Evolutionary conservation across 768 basidiomycete genomes (phyloP).

Genomic region (Russula dissimulans): DNA sequence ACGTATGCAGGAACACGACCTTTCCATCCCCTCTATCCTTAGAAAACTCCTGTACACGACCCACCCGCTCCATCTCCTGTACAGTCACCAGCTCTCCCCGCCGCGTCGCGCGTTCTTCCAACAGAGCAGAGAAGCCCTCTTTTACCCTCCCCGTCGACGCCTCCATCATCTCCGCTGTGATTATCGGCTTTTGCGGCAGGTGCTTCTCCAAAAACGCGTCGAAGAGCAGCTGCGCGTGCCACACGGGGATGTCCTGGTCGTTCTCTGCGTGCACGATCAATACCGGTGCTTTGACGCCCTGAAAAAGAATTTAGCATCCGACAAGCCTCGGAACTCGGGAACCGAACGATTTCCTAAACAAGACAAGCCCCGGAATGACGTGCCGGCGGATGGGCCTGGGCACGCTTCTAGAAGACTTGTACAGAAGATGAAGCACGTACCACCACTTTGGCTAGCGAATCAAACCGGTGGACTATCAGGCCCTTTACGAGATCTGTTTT

Average conservation of each 20-base stretch:
- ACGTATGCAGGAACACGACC: slow-evolving; percentile 49
- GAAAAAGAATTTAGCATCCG: background rate
- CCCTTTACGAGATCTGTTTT: slow-evolving; percentile 44
- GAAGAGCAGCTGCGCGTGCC: slow-evolving; percentile 62
- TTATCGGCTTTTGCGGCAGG: slow-evolving; percentile 37
- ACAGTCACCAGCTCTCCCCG: slow-evolving; percentile 39
- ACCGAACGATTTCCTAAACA: background rate
- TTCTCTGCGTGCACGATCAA: slow-evolving; percentile 68
- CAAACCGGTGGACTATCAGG: slow-evolving; percentile 48
- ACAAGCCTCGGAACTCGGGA: background rate
- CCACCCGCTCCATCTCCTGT: slow-evolving; percentile 38
- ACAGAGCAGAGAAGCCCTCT: slow-evolving; percentile 30
- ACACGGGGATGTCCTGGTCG: slow-evolving; percentile 64
- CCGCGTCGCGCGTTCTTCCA: slow-evolving; percentile 31
- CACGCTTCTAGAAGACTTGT: background rate
- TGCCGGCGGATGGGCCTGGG: background rate
- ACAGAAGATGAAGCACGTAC: slow-evolving; percentile 31
- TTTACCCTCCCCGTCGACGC: slow-evolving; percentile 35
- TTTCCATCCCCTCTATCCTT: slow-evolving; percentile 30
- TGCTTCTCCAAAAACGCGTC: slow-evolving; percentile 53
- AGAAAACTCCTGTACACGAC: slow-evolving; percentile 46
- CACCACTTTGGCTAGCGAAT: slow-evolving; percentile 53
- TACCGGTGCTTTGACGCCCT: slow-evolving; percentile 61
- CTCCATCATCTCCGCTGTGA: slow-evolving; percentile 24
- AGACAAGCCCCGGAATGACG: background rate